A percentile compares a stretch with the other conserved stretches of the same genome.
phyloP scores from a whole-genome alignment of 176 grass and related monocot species.

The Triticum timopheevii region DNA sequence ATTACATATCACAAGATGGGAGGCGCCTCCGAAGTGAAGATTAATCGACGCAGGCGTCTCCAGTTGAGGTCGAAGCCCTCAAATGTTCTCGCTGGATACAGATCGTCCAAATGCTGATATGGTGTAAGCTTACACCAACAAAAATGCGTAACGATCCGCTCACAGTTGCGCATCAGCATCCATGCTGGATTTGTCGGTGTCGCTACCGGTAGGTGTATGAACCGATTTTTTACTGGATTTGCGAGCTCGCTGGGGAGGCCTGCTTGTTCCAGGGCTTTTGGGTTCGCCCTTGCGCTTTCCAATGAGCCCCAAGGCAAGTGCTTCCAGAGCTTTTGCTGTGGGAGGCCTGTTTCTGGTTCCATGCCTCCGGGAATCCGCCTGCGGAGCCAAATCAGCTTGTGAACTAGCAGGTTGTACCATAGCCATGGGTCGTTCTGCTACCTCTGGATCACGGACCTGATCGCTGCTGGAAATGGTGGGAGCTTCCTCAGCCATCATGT shows the following conservation, averaged over 20 bases:
- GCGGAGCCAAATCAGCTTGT: conserved; percentile 33
- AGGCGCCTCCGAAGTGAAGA: not conserved
- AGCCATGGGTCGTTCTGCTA: not conserved
- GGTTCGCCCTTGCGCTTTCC: conserved; percentile 62
- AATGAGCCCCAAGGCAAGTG: conserved; percentile 77
- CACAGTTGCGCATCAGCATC: conserved; percentile 18
- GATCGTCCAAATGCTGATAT: not conserved
- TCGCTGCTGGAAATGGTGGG: conserved; percentile 21
- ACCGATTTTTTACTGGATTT: conserved; percentile 32
- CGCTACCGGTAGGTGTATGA: not conserved
- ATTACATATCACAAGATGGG: conserved; percentile 10
- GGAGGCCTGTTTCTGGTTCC: conserved; percentile 89
- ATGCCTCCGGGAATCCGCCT: conserved; percentile 51
- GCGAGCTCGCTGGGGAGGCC: conserved; percentile 41
- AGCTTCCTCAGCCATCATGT: conserved; percentile 35
- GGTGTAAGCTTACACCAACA: not conserved
- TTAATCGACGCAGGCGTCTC: not conserved
- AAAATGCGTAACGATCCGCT: not conserved
- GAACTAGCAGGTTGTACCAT: not conserved
- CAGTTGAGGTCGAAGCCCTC: not conserved
- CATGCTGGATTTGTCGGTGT: conserved; percentile 25
- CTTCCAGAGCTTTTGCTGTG: conserved; percentile 79
- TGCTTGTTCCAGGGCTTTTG: conserved; percentile 32
- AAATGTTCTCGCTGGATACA: not conserved
- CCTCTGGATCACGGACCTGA: conserved; percentile 13